A percentile compares a stretch with the other conserved stretches of the same genome.
Evolutionary conservation across 2,329 filamentous ascomycete genomes (phyloP).

Genomic region (Fusarium pseudoanthophilum): DNA sequence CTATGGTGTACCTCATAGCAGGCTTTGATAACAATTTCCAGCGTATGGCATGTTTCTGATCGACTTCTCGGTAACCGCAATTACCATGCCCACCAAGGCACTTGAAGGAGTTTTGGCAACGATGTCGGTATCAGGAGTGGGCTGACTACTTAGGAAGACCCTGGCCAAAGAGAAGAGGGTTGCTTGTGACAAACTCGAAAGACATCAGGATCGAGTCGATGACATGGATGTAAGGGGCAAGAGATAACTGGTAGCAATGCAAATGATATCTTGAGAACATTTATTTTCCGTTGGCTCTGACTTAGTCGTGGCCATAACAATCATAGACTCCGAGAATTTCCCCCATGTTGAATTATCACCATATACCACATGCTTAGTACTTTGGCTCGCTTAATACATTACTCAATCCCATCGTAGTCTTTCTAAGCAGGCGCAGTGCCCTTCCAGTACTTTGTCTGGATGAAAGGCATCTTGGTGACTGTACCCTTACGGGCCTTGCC

Average conservation of each 20-base stretch:
- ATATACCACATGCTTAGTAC: slow-evolving; percentile 21
- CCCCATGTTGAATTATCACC: slow-evolving; percentile 32
- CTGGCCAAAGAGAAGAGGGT: background rate
- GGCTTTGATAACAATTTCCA: background rate
- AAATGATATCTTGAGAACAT: background rate
- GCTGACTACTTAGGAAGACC: background rate
- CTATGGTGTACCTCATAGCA: background rate
- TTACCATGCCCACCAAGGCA: background rate
- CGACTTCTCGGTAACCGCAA: background rate
- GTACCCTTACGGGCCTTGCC: slow-evolving; percentile 79
- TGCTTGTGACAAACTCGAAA: background rate
- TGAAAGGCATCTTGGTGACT: slow-evolving; percentile 90
- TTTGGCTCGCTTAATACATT: slow-evolving; percentile 26
- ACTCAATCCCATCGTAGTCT: background rate
- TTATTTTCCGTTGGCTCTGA: slow-evolving; percentile 11
- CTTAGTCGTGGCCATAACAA: slow-evolving; percentile 3
- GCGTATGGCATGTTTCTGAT: too few species aligned
- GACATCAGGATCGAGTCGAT: background rate
- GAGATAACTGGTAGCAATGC: background rate
- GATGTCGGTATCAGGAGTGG: background rate
- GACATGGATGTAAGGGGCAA: background rate
- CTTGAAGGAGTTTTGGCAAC: background rate
- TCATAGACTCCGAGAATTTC: slow-evolving; percentile 19
- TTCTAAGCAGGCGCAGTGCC: slow-evolving; percentile 29
- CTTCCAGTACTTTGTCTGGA: slow-evolving; percentile 77